Evolutionary conservation across 306 rosid genomes (phyloP), one percentile per base, ranked within the genome.

Genomic region (Ochetophila trinervis): DNA sequence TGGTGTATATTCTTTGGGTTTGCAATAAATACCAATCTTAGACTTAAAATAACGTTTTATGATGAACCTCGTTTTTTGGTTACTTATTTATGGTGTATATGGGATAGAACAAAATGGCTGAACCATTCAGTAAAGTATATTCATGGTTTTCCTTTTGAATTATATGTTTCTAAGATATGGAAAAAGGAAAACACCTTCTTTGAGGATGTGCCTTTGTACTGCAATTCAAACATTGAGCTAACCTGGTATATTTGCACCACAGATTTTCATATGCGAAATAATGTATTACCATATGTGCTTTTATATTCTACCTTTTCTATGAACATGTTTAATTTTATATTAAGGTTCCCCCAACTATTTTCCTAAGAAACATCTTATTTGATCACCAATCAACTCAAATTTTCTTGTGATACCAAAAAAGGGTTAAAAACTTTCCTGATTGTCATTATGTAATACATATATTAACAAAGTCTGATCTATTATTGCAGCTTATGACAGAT

Each of bases 401-500:
- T 24, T 30, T 20, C 19, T 56, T 5, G n/a, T 52, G 23, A 6
- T 17, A 17, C 4, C 23, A 17, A 17, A n/a, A n/a, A n/a, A n/a
- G n/a, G n/a, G n/a, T n/a, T n/a, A n/a, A n/a, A n/a, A n/a, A 52
- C 1, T 52, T 52, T 22, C 34, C 34, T 6, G 9, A 8, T 0
- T n/a, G 58, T 48, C 56, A 21, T 18, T 76, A 20, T 40, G 36
- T 4, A 22, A 42, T 15, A 55, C 19, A 2, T 68, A 14, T 37
- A 40, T 60, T 81, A 82, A 80, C 75, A 64, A 59, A 18, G 68
- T 57, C 18, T 58, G 45, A 69, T 66, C 53, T 57, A 56, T 47
- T 73, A 65, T 50, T 79, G 86, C 89, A 94, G 99, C 83, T 94
- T 72, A 79, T 94, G 85, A 88, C 99, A 37, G 88, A 83, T 27